Conservation (phyloP, 805 yeast species). For the Suhomyces kilbournensis region DNA sequence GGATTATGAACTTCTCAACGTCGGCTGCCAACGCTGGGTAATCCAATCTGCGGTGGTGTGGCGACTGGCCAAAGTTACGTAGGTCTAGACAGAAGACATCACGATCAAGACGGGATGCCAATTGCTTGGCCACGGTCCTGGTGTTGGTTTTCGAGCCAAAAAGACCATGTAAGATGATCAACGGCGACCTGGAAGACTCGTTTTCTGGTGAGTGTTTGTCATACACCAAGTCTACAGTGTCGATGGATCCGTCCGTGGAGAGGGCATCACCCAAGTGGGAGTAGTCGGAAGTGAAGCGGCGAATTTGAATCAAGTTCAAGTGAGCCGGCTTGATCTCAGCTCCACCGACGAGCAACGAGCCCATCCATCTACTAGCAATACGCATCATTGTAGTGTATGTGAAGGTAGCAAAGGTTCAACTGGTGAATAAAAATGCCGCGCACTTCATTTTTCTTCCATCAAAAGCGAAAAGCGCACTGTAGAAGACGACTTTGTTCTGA, state of each 20-base stretch:
- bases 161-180: slow-evolving; percentile 81
- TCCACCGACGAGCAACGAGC: not conserved
- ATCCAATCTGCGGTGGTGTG: slow-evolving; percentile 67
- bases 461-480: too few relatives aligned
- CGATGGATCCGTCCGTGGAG: slow-evolving; percentile 27
- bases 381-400: not conserved
- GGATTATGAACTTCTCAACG: slow-evolving; percentile 66
- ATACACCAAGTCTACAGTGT: slow-evolving; percentile 51
- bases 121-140: slow-evolving; percentile 67
- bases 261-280: slow-evolving; percentile 8
- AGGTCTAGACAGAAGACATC: slow-evolving; percentile 72
- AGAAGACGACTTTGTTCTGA: too few relatives aligned
- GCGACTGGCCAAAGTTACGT: slow-evolving; percentile 92
- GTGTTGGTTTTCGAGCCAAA: slow-evolving; percentile 85
- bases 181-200: slow-evolving; percentile 47
- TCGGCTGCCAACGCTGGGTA: slow-evolving; percentile 83
- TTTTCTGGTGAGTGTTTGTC: slow-evolving; percentile 43
- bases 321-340: not conserved
- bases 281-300: not conserved
- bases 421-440: not conserved
- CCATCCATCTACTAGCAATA: not conserved
- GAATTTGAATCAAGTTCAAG: not conserved
- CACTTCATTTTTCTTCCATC: not conserved
- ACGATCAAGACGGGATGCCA: slow-evolving; percentile 47
- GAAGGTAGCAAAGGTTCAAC: not conserved